Evolutionary conservation across 106 monocot genomes (phyloP).

Genomic region (Dioscorea alata): DNA sequence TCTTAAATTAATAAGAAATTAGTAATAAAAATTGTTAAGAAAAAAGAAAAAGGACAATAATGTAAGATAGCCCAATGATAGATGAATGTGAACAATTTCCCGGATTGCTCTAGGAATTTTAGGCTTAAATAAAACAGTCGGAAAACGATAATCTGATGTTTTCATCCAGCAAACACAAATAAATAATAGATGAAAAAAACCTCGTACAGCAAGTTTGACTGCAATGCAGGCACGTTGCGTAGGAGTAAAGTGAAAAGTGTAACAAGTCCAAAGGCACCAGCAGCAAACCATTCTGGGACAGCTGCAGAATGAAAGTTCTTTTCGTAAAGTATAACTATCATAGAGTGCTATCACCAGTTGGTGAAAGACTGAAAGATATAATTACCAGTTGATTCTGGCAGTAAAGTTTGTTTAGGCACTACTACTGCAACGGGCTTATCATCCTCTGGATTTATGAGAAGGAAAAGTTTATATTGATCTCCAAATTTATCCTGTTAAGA

Average conservation of each 20-base stretch:
- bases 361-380: not conserved
- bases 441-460: slow-evolving; percentile 91
- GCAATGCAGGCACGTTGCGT: slow-evolving; percentile 84
- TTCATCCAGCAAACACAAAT: too few species aligned
- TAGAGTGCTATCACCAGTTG: not conserved
- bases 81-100: too few species aligned
- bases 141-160: too few species aligned
- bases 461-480: slow-evolving; percentile 83
- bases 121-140: too few species aligned
- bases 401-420: slow-evolving; percentile 67
- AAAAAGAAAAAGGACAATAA: too few species aligned
- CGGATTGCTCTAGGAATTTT: too few species aligned
- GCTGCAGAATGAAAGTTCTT: slow-evolving; percentile 34
- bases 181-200: slow-evolving; percentile 10
- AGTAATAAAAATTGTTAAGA: too few species aligned
- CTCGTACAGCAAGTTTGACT: slow-evolving; percentile 81
- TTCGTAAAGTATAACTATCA: too few species aligned
- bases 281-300: slow-evolving; percentile 95
- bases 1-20: too few species aligned
- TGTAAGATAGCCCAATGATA: too few species aligned
- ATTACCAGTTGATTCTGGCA: slow-evolving; percentile 70
- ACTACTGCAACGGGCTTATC: slow-evolving; percentile 91
- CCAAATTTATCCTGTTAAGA: slow-evolving; percentile 82
- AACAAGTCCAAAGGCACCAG: slow-evolving; percentile 84
- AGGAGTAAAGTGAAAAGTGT: slow-evolving; percentile 89